phyloP scores from a whole-genome alignment of 345 rosid genomes.

The Triadica sebifera region DNA sequence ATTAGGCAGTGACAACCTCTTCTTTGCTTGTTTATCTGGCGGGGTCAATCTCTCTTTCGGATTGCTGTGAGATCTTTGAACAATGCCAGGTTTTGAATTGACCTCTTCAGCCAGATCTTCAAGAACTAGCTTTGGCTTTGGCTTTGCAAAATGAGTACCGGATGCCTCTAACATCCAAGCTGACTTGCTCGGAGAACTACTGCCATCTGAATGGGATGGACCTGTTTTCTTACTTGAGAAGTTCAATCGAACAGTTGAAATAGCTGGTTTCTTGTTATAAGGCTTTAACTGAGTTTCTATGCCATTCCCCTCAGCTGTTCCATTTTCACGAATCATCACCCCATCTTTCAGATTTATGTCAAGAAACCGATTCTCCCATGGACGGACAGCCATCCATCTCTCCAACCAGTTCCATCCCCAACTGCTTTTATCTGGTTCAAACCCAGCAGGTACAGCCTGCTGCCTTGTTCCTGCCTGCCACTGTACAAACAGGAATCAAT shows the following conservation, averaged over 20 bases:
- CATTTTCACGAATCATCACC: slow-evolving; percentile 53
- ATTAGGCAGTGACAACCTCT: slow-evolving; percentile 73
- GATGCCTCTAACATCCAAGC: slow-evolving; percentile 48
- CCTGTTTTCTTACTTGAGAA: slow-evolving; percentile 58
- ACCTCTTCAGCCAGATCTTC: slow-evolving; percentile 53
- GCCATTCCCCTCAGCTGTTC: slow-evolving; percentile 41
- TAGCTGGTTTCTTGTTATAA: slow-evolving; percentile 45
- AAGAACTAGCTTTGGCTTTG: slow-evolving; percentile 51
- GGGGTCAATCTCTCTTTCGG: slow-evolving; percentile 73
- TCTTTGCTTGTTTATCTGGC: slow-evolving; percentile 51
- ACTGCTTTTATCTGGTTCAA: slow-evolving; percentile 91
- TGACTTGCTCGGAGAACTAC: slow-evolving; percentile 57
- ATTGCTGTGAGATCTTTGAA: slow-evolving; percentile 73
- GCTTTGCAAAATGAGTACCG: slow-evolving; percentile 36
- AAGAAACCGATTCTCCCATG: slow-evolving; percentile 98
- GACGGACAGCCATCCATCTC: slow-evolving; percentile 99
- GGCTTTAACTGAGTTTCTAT: slow-evolving; percentile 50
- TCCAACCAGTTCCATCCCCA: slow-evolving; percentile 99
- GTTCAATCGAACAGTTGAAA: slow-evolving; percentile 40
- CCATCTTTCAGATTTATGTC: slow-evolving; percentile 85
- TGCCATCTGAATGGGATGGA: slow-evolving; percentile 65
- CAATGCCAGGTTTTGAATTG: slow-evolving; percentile 44
- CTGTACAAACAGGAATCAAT: slow-evolving; percentile 32
- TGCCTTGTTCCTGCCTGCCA: slow-evolving; percentile 96
- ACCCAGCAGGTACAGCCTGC: slow-evolving; percentile 55